phyloP scores from a whole-genome alignment of 2,329 filamentous ascomycete species.

The Penicillium sp. region DNA sequence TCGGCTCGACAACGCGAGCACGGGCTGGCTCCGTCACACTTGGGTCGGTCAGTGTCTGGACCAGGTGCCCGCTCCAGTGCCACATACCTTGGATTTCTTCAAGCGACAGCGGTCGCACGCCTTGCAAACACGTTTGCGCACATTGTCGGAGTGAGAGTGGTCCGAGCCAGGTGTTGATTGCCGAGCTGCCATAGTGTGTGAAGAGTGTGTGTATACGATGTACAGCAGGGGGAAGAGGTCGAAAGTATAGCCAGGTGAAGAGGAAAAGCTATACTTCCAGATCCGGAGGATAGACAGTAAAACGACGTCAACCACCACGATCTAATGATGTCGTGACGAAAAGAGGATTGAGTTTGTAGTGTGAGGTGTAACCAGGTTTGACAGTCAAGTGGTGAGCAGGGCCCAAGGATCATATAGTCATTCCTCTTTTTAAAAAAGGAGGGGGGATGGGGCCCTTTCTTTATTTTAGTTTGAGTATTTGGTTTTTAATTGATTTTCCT shows the following conservation, averaged over 20 bases:
- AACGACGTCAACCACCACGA: constrained; percentile 29
- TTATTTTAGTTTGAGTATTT: neutral
- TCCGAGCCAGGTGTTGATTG: constrained; percentile 42
- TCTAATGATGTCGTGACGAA: constrained; percentile 23
- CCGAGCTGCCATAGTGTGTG: constrained; percentile 37
- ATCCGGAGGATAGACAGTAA: constrained; percentile 14
- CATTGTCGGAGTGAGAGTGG: constrained; percentile 46
- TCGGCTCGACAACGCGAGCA: constrained; percentile 63
- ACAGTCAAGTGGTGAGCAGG: neutral
- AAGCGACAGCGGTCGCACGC: constrained; percentile 64
- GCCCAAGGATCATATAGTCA: constrained; percentile 13
- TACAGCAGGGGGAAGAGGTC: neutral
- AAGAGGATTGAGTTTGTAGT: constrained; percentile 12
- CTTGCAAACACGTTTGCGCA: constrained; percentile 63
- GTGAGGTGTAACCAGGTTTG: neutral
- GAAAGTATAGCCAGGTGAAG: constrained; percentile 1
- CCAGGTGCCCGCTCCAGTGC: constrained; percentile 7
- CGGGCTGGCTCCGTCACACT: constrained; percentile 61
- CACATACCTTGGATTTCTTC: constrained; percentile 63
- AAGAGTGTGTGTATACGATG: constrained; percentile 1
- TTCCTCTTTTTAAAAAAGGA: neutral
- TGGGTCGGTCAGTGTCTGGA: constrained; percentile 25
- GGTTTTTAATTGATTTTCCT: too few relatives aligned
- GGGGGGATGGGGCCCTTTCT: constrained; percentile 13
- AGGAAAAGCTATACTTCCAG: constrained; percentile 22